Conservation (phyloP, 176 grass and related monocot genomes). For the Eleusine coracana region DNA sequence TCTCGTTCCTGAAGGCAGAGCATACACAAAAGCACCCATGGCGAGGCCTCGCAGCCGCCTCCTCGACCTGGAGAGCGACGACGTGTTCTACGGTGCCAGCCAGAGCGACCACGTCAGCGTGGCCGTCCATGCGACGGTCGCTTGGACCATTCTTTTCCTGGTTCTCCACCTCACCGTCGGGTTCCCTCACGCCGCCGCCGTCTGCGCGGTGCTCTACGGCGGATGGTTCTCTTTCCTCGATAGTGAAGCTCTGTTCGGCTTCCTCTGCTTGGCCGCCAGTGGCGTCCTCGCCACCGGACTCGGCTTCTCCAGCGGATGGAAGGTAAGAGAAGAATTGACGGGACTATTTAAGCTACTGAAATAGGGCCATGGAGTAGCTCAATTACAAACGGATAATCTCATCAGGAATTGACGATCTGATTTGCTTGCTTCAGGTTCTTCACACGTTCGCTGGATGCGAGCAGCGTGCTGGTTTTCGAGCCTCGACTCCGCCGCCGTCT, state of each 20-base stretch:
- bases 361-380: too few species aligned
- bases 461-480: conserved; percentile 71
- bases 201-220: conserved; percentile 41
- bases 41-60: conserved; percentile 45
- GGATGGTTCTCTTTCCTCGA: conserved; percentile 53
- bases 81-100: conserved; percentile 73
- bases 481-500: neutral
- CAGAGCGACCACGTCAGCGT: conserved; percentile 61
- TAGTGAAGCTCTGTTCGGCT: conserved; percentile 42
- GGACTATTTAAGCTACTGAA: too few species aligned
- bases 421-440: conserved; percentile 46
- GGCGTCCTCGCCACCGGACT: conserved; percentile 39
- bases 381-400: neutral
- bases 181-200: conserved; percentile 31
- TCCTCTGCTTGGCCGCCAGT: conserved; percentile 44
- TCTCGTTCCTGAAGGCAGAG: neutral
- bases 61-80: conserved; percentile 74
- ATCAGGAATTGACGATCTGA: neutral
- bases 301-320: conserved; percentile 49
- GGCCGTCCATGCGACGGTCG: conserved; percentile 61
- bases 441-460: conserved; percentile 60
- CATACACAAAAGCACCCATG: conserved; percentile 5
- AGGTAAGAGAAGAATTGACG: conserved; percentile 20
- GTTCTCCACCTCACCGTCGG: conserved; percentile 56
- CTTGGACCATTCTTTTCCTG: conserved; percentile 69